Evolutionary conservation across 306 rosid genomes (phyloP).

Genomic region (Bauhinia variegata): DNA sequence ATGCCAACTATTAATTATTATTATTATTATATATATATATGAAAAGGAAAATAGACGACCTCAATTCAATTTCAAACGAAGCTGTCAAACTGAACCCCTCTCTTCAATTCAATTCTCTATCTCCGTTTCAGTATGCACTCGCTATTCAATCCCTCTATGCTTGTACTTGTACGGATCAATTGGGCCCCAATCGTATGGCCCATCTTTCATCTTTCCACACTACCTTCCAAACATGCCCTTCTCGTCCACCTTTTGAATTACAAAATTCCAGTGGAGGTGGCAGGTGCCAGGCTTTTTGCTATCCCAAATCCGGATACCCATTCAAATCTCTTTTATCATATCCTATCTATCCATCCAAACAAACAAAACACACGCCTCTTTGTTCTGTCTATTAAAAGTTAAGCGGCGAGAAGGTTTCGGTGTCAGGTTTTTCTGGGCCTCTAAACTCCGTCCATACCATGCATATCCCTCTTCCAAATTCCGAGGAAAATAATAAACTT

Average conservation of each 20-base stretch:
- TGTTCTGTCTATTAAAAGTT: constrained; percentile 44
- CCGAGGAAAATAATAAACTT: constrained; percentile 55
- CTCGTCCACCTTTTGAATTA: not conserved
- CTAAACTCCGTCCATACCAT: constrained; percentile 13
- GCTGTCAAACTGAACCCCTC: too few species aligned
- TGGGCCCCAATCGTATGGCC: constrained; percentile 43
- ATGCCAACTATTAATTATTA: too few species aligned
- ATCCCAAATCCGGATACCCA: constrained; percentile 2
- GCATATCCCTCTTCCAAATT: constrained; percentile 45
- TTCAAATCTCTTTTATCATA: not conserved
- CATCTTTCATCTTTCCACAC: constrained; percentile 22
- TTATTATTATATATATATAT: too few species aligned
- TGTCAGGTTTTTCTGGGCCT: constrained; percentile 43
- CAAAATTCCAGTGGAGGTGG: not conserved
- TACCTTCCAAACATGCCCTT: constrained; percentile 28
- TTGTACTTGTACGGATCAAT: constrained; percentile 37
- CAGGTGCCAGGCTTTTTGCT: not conserved
- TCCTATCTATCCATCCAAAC: not conserved
- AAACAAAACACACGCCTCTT: constrained; percentile 34
- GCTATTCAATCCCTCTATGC: not conserved
- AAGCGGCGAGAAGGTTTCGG: constrained; percentile 30
- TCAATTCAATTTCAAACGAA: too few species aligned
- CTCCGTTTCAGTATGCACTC: too few species aligned
- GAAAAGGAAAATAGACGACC: too few species aligned
- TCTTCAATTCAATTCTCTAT: too few species aligned